Percentiles rank a stretch among this genome's conserved stretches.
Conservation (phyloP, 179 eudicot genomes). For the Pouteria campechiana region DNA sequence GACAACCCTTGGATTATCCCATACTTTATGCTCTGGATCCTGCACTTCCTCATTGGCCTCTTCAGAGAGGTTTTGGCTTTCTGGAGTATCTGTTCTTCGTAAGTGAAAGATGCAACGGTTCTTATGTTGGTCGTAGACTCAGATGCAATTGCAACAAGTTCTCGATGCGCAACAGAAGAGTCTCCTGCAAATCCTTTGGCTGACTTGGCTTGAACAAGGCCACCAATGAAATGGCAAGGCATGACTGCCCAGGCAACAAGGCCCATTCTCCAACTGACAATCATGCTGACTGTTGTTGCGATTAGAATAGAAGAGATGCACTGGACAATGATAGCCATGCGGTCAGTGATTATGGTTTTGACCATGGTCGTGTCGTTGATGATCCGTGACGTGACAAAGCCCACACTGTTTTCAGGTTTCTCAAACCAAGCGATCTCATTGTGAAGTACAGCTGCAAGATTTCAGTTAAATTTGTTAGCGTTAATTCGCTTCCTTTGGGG, state of each 20-base stretch:
- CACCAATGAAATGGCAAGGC: slow-evolving; percentile 47
- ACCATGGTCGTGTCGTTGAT: slow-evolving; percentile 27
- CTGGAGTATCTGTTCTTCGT: slow-evolving; percentile 25
- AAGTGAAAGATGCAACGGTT: slow-evolving; percentile 36
- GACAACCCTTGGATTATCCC: slow-evolving; percentile 44
- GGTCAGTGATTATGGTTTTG: slow-evolving; percentile 37
- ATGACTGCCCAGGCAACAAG: slow-evolving; percentile 50
- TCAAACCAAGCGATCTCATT: slow-evolving; percentile 45
- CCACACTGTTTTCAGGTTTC: slow-evolving; percentile 29
- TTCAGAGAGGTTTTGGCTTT: slow-evolving; percentile 24
- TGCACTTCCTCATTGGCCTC: slow-evolving; percentile 19
- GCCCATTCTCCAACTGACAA: slow-evolving; percentile 41
- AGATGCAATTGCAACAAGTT: slow-evolving; percentile 27
- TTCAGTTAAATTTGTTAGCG: too few species aligned
- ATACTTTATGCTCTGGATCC: slow-evolving; percentile 25
- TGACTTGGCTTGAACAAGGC: slow-evolving; percentile 43
- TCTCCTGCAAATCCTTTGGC: slow-evolving; percentile 40
- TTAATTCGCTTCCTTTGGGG: too few species aligned
- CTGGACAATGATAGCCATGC: slow-evolving; percentile 33
- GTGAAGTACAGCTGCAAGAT: slow-evolving; percentile 15
- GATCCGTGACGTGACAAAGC: slow-evolving; percentile 28
- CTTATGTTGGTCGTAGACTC: slow-evolving; percentile 32
- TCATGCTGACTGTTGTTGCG: slow-evolving; percentile 38
- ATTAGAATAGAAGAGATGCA: slow-evolving; percentile 30
- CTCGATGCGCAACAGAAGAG: slow-evolving; percentile 21